Conservation (phyloP, 176 grass and related monocot genomes). For the Aegilops sharonensis region DNA sequence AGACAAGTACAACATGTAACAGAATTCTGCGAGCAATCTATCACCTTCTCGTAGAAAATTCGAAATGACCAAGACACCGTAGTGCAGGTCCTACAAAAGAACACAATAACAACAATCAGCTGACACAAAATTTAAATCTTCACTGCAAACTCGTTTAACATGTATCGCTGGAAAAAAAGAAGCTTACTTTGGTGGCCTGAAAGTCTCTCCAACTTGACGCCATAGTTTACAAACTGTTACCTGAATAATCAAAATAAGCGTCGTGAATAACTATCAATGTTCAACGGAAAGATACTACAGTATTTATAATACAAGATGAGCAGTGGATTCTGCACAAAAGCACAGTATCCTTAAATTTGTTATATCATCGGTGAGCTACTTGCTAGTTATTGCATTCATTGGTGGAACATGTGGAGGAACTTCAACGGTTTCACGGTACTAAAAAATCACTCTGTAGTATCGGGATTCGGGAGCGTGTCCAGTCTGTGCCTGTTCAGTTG, state of each 20-base stretch:
- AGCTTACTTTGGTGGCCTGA: constrained; percentile 95
- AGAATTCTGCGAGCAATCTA: background rate
- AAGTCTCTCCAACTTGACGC: constrained; percentile 98
- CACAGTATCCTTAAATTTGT: background rate
- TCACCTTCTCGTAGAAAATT: constrained; percentile 99
- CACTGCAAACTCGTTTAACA: background rate
- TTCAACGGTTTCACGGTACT: background rate
- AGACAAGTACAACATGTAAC: background rate
- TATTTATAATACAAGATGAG: background rate
- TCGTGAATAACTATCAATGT: background rate
- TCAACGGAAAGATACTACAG: background rate
- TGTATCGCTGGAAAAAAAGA: background rate
- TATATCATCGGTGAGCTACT: constrained; percentile 10
- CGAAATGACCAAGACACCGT: constrained; percentile 99
- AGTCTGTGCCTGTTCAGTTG: background rate
- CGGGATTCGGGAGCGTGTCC: background rate
- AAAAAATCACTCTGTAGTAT: background rate
- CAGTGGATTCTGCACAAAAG: background rate
- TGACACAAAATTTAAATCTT: background rate
- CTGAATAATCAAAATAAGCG: constrained; percentile 45
- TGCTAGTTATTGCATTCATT: constrained; percentile 9
- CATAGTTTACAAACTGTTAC: constrained; percentile 97
- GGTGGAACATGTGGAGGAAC: background rate
- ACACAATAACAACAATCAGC: constrained; percentile 22
- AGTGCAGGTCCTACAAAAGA: constrained; percentile 87